These are phyloP conservation scores for Colletotrichum melonis DNA, from an alignment of 2,329 filamentous ascomycete genomes.

Conservation along the genomic window DNA sequence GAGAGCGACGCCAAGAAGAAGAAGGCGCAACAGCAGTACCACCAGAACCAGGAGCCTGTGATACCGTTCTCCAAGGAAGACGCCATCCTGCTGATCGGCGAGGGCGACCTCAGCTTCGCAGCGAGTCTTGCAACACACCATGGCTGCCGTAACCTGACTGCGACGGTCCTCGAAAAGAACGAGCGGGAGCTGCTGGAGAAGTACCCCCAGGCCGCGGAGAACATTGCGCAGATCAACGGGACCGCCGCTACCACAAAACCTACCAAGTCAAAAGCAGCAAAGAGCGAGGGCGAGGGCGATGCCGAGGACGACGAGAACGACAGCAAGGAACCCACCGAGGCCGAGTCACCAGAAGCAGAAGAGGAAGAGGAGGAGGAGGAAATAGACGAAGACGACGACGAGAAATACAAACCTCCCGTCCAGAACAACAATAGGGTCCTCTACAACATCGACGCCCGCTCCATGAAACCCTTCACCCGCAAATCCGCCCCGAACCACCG, in stretches of 20 bases:
- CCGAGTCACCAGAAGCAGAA: neutral
- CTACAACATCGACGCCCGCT: constrained; percentile 76
- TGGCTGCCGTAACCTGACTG: constrained; percentile 73
- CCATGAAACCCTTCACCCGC: constrained; percentile 61
- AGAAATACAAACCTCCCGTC: constrained; percentile 32
- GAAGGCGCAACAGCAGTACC: constrained; percentile 38
- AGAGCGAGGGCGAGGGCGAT: constrained; percentile 23
- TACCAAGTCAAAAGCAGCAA: neutral
- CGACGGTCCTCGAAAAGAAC: constrained; percentile 74
- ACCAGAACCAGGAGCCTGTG: constrained; percentile 55
- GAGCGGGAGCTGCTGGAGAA: constrained; percentile 71
- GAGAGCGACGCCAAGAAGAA: constrained; percentile 28
- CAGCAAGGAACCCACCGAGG: neutral
- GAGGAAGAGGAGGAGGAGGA: constrained; percentile 36
- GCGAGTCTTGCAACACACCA: constrained; percentile 74
- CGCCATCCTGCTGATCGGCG: constrained; percentile 80
- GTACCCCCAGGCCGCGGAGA: constrained; percentile 76
- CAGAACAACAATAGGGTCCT: constrained; percentile 57
- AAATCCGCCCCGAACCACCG: constrained; percentile 26
- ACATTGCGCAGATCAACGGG: constrained; percentile 63
- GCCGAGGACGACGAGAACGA: constrained; percentile 2
- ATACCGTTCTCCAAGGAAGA: constrained; percentile 77
- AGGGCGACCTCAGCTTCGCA: constrained; percentile 85
- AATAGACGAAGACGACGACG: constrained; percentile 25
- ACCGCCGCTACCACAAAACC: neutral